These are phyloP conservation scores for Nakazawaea siamensis DNA, from an alignment of 805 yeast genomes.

Conservation along the genomic window DNA sequence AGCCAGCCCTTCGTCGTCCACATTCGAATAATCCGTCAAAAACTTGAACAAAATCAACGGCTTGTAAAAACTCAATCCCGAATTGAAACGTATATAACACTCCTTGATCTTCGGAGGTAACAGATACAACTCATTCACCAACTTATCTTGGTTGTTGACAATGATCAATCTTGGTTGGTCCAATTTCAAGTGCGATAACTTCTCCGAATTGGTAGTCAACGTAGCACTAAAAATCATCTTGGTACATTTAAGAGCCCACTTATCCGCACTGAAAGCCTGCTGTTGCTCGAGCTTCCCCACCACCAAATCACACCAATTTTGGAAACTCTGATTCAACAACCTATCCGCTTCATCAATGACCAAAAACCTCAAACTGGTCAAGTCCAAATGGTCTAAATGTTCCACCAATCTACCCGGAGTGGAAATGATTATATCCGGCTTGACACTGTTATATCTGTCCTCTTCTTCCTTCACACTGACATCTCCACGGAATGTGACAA, in stretches of 20 bases:
- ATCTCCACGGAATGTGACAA: slow-evolving; percentile 52
- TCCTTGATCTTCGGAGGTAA: slow-evolving; percentile 45
- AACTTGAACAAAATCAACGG: slow-evolving; percentile 67
- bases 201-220: slow-evolving; percentile 86
- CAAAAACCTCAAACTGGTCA: slow-evolving; percentile 50
- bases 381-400: slow-evolving; percentile 41
- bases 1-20: slow-evolving; percentile 11
- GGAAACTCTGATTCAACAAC: slow-evolving; percentile 79
- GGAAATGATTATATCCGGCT: slow-evolving; percentile 61
- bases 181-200: slow-evolving; percentile 63
- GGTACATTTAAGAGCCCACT: slow-evolving; percentile 34
- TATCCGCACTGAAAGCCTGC: slow-evolving; percentile 16
- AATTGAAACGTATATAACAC: slow-evolving; percentile 19
- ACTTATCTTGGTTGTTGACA: slow-evolving; percentile 47
- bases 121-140: slow-evolving; percentile 49
- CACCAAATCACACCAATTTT: slow-evolving; percentile 76
- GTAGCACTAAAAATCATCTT: slow-evolving; percentile 88
- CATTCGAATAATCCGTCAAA: slow-evolving; percentile 26
- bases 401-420: slow-evolving; percentile 86
- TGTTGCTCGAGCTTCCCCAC: slow-evolving; percentile 30
- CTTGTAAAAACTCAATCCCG: slow-evolving; percentile 37
- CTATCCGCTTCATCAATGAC: slow-evolving; percentile 81
- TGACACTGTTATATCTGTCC: slow-evolving; percentile 30
- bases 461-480: slow-evolving; percentile 55
- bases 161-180: slow-evolving; percentile 65